These are phyloP conservation scores for Fusarium compactum DNA, from an alignment of 2,329 filamentous ascomycete genomes.

Conservation along the genomic window DNA sequence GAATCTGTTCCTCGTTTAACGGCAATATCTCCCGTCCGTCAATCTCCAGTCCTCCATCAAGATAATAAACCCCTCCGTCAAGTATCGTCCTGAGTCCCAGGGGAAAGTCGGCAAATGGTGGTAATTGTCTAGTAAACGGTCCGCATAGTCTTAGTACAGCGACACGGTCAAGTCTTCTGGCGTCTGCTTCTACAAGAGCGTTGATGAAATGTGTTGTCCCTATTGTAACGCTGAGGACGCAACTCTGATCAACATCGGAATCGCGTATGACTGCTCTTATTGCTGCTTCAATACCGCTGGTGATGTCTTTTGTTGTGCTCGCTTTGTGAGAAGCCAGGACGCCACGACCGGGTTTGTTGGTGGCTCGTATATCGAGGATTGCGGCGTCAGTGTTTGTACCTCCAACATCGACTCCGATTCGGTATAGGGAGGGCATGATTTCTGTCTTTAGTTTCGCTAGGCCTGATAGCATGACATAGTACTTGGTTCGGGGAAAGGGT, in stretches of 20 bases:
- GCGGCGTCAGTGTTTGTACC: slow-evolving; percentile 60
- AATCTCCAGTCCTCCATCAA: slow-evolving; percentile 62
- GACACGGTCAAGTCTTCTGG: slow-evolving; percentile 57
- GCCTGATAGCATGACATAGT: slow-evolving; percentile 19
- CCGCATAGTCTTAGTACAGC: slow-evolving; percentile 61
- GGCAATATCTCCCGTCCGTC: slow-evolving; percentile 60
- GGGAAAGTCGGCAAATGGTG: slow-evolving; percentile 62
- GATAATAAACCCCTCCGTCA: slow-evolving; percentile 55
- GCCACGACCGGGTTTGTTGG: slow-evolving; percentile 52
- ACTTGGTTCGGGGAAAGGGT: neutral
- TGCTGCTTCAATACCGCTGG: slow-evolving; percentile 61
- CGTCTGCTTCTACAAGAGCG: slow-evolving; percentile 61
- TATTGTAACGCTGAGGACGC: slow-evolving; percentile 62
- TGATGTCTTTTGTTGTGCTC: slow-evolving; percentile 63
- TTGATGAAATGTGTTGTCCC: slow-evolving; percentile 65
- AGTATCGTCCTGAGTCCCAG: slow-evolving; percentile 55
- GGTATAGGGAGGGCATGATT: slow-evolving; percentile 55
- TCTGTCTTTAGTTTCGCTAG: neutral
- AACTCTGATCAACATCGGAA: slow-evolving; percentile 53
- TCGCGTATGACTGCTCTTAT: slow-evolving; percentile 57
- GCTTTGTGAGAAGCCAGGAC: slow-evolving; percentile 63
- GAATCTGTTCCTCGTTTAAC: slow-evolving; percentile 55
- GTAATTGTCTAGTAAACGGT: slow-evolving; percentile 58
- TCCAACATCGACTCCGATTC: slow-evolving; percentile 59
- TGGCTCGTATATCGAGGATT: slow-evolving; percentile 57